Percentiles rank a stretch among this genome's conserved stretches.
Conservation (phyloP, 306 rosid genomes). For the Cercis canadensis region DNA sequence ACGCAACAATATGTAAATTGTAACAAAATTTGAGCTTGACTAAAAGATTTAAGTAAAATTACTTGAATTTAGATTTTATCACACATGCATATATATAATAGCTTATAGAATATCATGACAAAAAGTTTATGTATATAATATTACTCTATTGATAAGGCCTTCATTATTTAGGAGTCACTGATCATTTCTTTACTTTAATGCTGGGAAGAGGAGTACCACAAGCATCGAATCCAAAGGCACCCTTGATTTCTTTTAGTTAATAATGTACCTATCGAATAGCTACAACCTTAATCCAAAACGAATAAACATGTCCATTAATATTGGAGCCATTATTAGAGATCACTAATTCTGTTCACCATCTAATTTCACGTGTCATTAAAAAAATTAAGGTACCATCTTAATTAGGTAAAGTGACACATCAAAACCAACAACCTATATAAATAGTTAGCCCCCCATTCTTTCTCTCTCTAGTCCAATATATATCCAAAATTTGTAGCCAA, state of each 20-base stretch:
- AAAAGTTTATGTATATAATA: too few species aligned
- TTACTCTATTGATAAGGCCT: too few species aligned
- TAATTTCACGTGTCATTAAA: constrained; percentile 25
- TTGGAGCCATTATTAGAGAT: constrained; percentile 30
- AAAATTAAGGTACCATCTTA: neutral
- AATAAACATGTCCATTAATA: constrained; percentile 30
- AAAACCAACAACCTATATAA: constrained; percentile 2
- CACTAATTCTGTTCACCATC: constrained; percentile 18
- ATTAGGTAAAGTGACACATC: constrained; percentile 29
- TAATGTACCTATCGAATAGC: constrained; percentile 28
- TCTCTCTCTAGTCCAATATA: neutral
- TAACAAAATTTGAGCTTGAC: too few species aligned
- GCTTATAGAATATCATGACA: too few species aligned
- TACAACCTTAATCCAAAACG: constrained; percentile 28
- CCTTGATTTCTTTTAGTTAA: constrained; percentile 26
- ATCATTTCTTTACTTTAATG: neutral
- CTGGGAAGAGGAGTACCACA: neutral
- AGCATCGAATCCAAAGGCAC: constrained; percentile 14
- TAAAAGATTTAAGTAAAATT: too few species aligned
- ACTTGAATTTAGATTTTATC: too few species aligned
- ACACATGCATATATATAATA: too few species aligned
- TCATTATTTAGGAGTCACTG: too few species aligned
- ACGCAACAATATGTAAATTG: too few species aligned
- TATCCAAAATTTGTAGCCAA: neutral
- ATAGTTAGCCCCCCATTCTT: neutral